Base-by-base conservation (phyloP, 352 stramenopile genomes). In the Pythium dissotocum region DNA sequence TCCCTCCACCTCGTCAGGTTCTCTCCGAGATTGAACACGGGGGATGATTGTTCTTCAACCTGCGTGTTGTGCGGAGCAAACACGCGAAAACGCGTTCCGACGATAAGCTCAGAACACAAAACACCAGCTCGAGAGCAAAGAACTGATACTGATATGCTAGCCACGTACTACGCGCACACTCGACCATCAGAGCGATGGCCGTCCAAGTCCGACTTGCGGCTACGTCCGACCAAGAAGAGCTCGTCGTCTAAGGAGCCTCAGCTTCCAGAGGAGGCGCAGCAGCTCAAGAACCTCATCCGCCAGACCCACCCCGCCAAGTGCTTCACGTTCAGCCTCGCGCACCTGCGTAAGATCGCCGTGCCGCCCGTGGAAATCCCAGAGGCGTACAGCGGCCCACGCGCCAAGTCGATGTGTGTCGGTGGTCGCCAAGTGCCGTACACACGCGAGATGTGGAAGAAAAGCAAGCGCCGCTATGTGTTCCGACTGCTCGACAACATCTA, bases 201-300 rank as follows among this genome's bases (percentile, higher is more conserved):
- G 40, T 48, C 40, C 40, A 48, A 48, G 40, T 21, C 40, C 8
- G 40, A 5, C 40, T 16, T 48, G 12, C 40, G 14, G 10, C 5
- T 48, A 21, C 40, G 40, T 48, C 40, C 40, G 40, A 7, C 8
- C 9, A 16, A 16, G 32, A 63, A 36, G 2, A 16, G 35, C 36
- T n/a, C 13, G 21, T 40, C 13, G 21, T 35, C 30, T 10, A 32
- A 55, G 48, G 14, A 33, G 9, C 13, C 33, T 4, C 44, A 46
- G 55, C 69, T 84, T 40, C 78, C 72, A 6, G 52, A 72, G 42
- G 80, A 85, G 62, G 78, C 77, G 24, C 70, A 66, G 21, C 52
- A 63, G 14, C 78, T 88, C 59, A 88, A 88, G 70, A 53, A 79
- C 52, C 71, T 73, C 54, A 88, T 88, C 68, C 72, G 80, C 26